Evolutionary conservation across 768 basidiomycete species (phyloP).

Genomic region (Boletus sp.): DNA sequence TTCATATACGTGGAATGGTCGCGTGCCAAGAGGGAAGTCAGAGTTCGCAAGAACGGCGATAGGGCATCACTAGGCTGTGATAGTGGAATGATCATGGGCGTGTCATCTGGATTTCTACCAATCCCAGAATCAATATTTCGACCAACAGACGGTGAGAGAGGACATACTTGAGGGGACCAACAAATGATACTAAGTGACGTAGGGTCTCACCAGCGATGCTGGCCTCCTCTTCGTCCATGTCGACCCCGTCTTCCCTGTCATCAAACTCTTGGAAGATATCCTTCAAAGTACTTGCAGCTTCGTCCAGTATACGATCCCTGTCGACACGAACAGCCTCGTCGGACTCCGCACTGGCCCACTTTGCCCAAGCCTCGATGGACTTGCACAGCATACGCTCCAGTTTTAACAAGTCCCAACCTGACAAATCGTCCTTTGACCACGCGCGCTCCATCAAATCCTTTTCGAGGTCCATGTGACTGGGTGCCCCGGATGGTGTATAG

Average conservation of each 20-base stretch:
- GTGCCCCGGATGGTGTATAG: conserved; percentile 60
- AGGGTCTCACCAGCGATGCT: conserved; percentile 62
- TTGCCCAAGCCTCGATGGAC: conserved; percentile 62
- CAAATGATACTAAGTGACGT: conserved; percentile 54
- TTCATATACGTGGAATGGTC: conserved; percentile 58
- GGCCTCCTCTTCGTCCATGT: conserved; percentile 68
- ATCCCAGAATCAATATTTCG: conserved; percentile 12
- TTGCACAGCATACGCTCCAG: conserved; percentile 54
- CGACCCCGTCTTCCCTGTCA: conserved; percentile 53
- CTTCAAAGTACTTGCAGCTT: conserved; percentile 65
- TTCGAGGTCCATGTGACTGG: conserved; percentile 58
- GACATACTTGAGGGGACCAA: conserved; percentile 56
- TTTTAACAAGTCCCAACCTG: conserved; percentile 64
- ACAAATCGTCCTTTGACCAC: conserved; percentile 67
- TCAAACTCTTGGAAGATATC: conserved; percentile 76
- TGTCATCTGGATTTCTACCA: conserved; percentile 44
- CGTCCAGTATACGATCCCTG: conserved; percentile 61
- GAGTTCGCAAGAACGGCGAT: conserved; percentile 56
- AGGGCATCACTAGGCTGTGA: conserved; percentile 53
- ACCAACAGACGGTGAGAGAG: background rate
- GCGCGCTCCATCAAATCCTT: conserved; percentile 67
- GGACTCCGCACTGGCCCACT: conserved; percentile 27
- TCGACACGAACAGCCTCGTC: conserved; percentile 31
- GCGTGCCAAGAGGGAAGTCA: conserved; percentile 62
- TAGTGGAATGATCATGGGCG: conserved; percentile 51